phyloP scores from a whole-genome alignment of 208 protist species.

The Leishmania martiniquensis region DNA sequence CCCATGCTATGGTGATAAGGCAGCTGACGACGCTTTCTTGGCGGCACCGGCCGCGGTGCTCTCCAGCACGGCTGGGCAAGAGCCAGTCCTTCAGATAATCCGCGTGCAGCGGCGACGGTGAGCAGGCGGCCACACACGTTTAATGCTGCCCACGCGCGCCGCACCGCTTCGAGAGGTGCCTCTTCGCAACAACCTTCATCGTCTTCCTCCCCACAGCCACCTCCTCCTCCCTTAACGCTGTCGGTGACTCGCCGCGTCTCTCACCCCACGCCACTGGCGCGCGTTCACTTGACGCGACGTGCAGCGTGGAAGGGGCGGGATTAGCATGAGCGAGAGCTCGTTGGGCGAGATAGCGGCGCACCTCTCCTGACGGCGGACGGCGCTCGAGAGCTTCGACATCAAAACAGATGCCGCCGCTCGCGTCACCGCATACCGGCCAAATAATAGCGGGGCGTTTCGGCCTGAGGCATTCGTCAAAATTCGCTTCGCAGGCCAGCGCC shows the following conservation, averaged over 20 bases:
- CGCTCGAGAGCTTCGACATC: slow-evolving; percentile 21
- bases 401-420: slow-evolving; percentile 19
- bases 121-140: background rate
- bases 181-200: slow-evolving; percentile 17
- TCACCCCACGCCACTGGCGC: background rate
- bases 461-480: slow-evolving; percentile 59
- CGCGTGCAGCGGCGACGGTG: background rate
- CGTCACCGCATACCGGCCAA: slow-evolving; percentile 29
- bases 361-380: slow-evolving; percentile 30
- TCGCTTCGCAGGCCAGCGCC: slow-evolving; percentile 66
- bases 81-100: slow-evolving; percentile 89
- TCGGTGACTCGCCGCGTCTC: background rate
- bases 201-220: background rate
- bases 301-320: background rate
- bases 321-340: slow-evolving; percentile 59
- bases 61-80: slow-evolving; percentile 57
- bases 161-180: slow-evolving; percentile 9
- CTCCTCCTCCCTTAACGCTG: background rate
- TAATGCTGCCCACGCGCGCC: slow-evolving; percentile 20
- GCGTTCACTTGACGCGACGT: background rate
- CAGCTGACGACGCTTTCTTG: background rate
- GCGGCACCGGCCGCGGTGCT: background rate
- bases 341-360: slow-evolving; percentile 36
- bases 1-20: background rate
- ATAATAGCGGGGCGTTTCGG: slow-evolving; percentile 81